Percentiles rank a stretch among this genome's conserved stretches.
phyloP scores from a whole-genome alignment of 768 basidiomycete species.

The Collybia sordida region DNA sequence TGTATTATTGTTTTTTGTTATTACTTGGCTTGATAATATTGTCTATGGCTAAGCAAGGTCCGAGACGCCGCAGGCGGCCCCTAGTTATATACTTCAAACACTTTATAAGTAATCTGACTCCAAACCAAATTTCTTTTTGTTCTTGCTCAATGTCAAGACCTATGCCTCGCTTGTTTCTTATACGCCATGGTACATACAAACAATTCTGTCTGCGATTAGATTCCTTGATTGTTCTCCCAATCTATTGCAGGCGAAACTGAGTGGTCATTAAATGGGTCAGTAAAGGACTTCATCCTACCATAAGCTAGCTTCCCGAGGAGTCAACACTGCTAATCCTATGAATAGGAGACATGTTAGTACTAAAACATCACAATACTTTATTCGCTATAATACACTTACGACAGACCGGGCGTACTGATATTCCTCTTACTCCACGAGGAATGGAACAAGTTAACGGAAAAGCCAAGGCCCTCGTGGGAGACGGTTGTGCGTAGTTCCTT shows the following conservation, averaged over 20 bases:
- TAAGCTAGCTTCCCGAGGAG: background rate
- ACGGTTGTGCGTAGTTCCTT: conserved; percentile 57
- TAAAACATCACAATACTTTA: background rate
- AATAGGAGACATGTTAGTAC: conserved; percentile 62
- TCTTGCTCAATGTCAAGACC: conserved; percentile 39
- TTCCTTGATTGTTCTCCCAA: background rate
- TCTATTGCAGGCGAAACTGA: conserved; percentile 77
- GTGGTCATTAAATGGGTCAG: conserved; percentile 86
- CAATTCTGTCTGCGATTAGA: background rate
- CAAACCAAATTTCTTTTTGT: background rate
- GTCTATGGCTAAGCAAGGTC: too few relatives aligned
- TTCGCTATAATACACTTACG: background rate
- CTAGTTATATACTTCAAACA: too few relatives aligned
- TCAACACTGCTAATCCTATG: conserved; percentile 7
- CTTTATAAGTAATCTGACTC: background rate
- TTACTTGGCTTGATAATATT: too few relatives aligned
- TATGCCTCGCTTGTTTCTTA: conserved; percentile 74
- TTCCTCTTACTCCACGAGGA: conserved; percentile 80
- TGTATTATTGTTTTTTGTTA: too few relatives aligned
- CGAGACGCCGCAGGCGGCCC: too few relatives aligned
- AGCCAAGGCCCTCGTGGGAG: conserved; percentile 69
- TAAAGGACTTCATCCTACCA: background rate
- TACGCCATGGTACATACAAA: conserved; percentile 64
- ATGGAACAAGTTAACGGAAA: conserved; percentile 67
- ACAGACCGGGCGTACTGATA: conserved; percentile 89